These are phyloP conservation scores for Colletotrichum higginsianum DNA, from an alignment of 2,329 filamentous ascomycete species.

Conservation along the genomic window DNA sequence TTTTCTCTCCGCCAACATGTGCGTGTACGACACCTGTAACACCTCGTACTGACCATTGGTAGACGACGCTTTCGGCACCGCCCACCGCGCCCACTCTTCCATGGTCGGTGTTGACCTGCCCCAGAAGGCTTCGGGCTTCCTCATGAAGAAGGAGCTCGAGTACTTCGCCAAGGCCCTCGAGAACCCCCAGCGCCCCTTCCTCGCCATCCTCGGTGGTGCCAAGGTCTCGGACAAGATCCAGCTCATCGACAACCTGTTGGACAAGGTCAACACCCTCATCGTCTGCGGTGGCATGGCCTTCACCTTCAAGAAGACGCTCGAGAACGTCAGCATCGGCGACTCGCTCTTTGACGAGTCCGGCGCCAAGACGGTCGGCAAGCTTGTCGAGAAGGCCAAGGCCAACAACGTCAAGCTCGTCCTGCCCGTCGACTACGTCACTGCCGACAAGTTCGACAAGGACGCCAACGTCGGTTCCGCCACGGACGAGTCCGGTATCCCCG, in stretches of 20 bases:
- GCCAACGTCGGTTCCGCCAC: conserved; percentile 86
- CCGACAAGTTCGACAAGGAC: conserved; percentile 92
- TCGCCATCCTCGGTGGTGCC: conserved; percentile 97
- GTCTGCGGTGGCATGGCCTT: conserved; percentile 99
- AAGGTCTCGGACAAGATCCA: conserved; percentile 99
- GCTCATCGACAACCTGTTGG: conserved; percentile 98
- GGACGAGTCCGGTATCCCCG: conserved; percentile 90
- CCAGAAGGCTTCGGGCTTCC: conserved; percentile 97
- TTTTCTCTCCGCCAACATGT: too few species aligned
- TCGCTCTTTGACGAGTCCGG: conserved; percentile 95
- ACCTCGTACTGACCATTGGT: conserved; percentile 43
- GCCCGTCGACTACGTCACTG: conserved; percentile 95
- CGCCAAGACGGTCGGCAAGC: conserved; percentile 87
- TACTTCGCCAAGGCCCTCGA: conserved; percentile 99
- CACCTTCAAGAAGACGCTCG: conserved; percentile 99
- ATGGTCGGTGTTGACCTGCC: conserved; percentile 98
- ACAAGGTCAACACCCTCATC: conserved; percentile 97
- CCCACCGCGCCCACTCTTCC: conserved; percentile 98
- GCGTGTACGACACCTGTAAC: neutral
- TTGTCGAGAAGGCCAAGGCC: conserved; percentile 96
- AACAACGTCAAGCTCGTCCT: conserved; percentile 96
- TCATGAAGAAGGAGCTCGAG: conserved; percentile 99
- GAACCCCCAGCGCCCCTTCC: conserved; percentile 93
- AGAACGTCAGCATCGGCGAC: conserved; percentile 90
- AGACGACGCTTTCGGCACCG: conserved; percentile 99